Base-by-base conservation (phyloP, 495 filamentous ascomycete species). In the Corynascus novoguineensis region DNA sequence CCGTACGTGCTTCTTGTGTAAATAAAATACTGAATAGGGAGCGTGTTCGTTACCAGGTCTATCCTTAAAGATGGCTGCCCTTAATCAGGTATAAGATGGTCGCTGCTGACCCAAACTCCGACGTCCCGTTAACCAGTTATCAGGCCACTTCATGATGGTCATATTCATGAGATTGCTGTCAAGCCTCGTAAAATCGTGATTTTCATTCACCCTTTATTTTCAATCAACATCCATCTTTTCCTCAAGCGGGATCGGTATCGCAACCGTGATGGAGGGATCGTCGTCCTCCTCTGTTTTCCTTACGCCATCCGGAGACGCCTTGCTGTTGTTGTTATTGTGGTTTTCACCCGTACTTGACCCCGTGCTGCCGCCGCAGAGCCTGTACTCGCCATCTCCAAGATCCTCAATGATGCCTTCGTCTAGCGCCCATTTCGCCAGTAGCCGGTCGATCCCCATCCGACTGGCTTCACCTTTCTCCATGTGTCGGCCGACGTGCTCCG, bases 401-500 rank as follows among this genome's bases (percentile, higher is more conserved):
- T 68, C 69, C 58, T 83, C 78, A 55, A 85, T 80, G 47, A 85
- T 83, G n/a, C 71, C 72, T 55, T 80, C 74, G 0, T 79, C 74
- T 7, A 83, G 60, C 5, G 82, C 79, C 81, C 82, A 85, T 44
- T 75, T 67, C 3, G 79, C 75, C 38, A 85, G 62, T 14, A 75
- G 61, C 6, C 65, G 60, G 61, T 85, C 82, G 25, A 81, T 75
- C 0, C 72, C 77, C 51, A 83, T 65, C 12, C 73, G 63, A 29
- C 63, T 58, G 31, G 78, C 79, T 60, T 83, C 82, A 10, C 75
- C 73, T 60, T 81, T 79, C 67, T 95, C 90, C 75, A 92, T 87
- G 68, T 96, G 93, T 29, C 86, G 78, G 0, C 91, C 92, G 3
- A 98, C 88, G 69, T 98, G 92, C 68, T 98, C 92, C 63, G 95